Base-by-base conservation (phyloP, 805 yeast genomes). In the Clavispora fructus region DNA sequence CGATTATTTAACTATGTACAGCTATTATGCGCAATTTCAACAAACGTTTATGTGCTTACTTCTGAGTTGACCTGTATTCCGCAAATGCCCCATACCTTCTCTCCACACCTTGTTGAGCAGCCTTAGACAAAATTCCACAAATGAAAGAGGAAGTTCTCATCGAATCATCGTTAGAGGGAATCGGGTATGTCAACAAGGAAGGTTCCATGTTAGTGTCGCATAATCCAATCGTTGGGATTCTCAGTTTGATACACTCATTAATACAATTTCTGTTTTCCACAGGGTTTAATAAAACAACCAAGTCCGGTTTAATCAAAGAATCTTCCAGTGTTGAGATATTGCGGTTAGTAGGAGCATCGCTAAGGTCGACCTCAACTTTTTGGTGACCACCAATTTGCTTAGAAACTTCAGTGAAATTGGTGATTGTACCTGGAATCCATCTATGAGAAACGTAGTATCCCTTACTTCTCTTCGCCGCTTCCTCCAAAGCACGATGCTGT, bases 201-300 rank as follows among this genome's bases (percentile, higher is more conserved):
- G 97, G 95, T 62, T 94, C 97, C 63, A 86, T 82, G 66, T 94
- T 92, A 19, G 98, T 91, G 68, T 94, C 99, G 51, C 94, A 82
- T 47, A 94, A 78, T 27, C 97, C 98, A 57, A 94, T 82, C 0
- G 97, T 90, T 48, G 99, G 99, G 29, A 94, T 79, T 63, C 95
- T 79, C 49, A 83, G 74, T 59, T 81, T 80, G 55, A 80, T 78
- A 51, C 97, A 94, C 68, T 94, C 99, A 42, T 75, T 74, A 43
- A 94, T 69, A 43, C 91, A 84, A 56, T 82, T 83, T 58, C 87
- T 75, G 71, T 88, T 87, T 61, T 90, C 96, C 28, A 82, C 80
- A 16, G 97, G 97, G 66, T 92, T 92, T 65, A 94, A 73, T 43
- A 91, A 67, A 26, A 94, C 86, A 40, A 91, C 82, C 58, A 94